phyloP scores from a whole-genome alignment of 2,329 filamentous ascomycete species.

The Exophiala alcalophila region DNA sequence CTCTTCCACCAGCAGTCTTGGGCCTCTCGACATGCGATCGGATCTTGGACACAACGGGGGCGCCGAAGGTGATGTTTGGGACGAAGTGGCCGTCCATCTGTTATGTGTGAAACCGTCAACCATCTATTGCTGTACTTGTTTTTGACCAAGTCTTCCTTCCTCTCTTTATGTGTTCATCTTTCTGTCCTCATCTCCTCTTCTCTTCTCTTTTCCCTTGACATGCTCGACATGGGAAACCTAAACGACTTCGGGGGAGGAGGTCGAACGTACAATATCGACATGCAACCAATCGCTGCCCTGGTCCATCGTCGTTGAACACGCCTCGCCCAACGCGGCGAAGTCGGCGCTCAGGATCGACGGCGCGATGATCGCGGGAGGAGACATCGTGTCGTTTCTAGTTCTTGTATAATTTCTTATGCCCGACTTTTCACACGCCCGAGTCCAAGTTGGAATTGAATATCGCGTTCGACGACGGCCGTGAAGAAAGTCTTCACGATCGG shows the following conservation, averaged over 20 bases:
- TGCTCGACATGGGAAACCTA: not conserved
- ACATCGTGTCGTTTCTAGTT: no score
- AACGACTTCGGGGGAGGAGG: not conserved
- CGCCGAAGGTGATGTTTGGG: conserved; percentile 95
- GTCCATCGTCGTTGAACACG: conserved; percentile 80
- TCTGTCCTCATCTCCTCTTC: not conserved
- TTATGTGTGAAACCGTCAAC: conserved; percentile 2
- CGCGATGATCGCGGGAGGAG: conserved; percentile 88
- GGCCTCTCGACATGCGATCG: conserved; percentile 79
- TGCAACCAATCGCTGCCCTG: conserved; percentile 91
- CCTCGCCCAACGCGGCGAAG: conserved; percentile 82
- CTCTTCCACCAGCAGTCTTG: conserved; percentile 65
- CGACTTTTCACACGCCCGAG: no score
- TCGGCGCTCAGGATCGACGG: conserved; percentile 98
- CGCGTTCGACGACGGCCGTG: no score
- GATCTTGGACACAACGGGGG: conserved; percentile 93
- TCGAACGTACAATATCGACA: conserved; percentile 73
- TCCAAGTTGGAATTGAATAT: no score
- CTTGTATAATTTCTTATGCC: no score
- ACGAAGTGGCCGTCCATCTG: conserved; percentile 96
- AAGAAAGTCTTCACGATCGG: no score
- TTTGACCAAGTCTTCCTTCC: no score
- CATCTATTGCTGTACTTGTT: no score
- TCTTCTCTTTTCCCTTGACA: not conserved
- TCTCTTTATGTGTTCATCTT: no score